Percentiles rank a stretch among this genome's conserved stretches.
Conservation (phyloP, 495 filamentous ascomycete species). For the Aspergillus affinis region DNA sequence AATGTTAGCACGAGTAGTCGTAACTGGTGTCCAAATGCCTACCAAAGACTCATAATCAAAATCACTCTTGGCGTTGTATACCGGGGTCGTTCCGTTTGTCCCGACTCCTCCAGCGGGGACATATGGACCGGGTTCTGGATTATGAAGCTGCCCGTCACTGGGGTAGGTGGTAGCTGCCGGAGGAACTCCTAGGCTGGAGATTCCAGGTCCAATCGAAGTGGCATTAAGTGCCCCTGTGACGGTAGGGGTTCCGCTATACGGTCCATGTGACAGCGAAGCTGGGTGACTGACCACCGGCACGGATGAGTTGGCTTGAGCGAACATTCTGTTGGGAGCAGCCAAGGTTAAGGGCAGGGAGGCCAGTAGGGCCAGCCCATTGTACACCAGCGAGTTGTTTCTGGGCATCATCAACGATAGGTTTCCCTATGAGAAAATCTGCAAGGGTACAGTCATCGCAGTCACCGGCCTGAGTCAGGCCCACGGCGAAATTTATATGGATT, state of each 20-base stretch:
- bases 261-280: conserved; percentile 38
- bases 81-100: conserved; percentile 72
- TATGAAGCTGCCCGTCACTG: conserved; percentile 64
- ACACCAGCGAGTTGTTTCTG: background rate
- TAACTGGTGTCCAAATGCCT: conserved; percentile 7
- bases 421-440: background rate
- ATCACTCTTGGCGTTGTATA: conserved; percentile 69
- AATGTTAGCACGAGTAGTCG: conserved; percentile 25
- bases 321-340: background rate
- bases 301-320: background rate
- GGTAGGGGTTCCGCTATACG: conserved; percentile 57
- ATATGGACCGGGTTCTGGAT: conserved; percentile 68
- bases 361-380: background rate
- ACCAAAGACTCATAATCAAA: conserved; percentile 73
- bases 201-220: conserved; percentile 45
- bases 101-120: conserved; percentile 73
- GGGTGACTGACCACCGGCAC: conserved; percentile 5
- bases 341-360: background rate
- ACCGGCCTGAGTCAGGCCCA: background rate
- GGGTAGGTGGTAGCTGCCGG: conserved; percentile 62
- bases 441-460: background rate
- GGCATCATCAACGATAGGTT: background rate
- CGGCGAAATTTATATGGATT: background rate
- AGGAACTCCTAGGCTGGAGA: conserved; percentile 43
- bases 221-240: conserved; percentile 60